These are phyloP conservation scores for Coniophora puteana DNA, from an alignment of 1,284 basidiomycete species.

Conservation along the genomic window DNA sequence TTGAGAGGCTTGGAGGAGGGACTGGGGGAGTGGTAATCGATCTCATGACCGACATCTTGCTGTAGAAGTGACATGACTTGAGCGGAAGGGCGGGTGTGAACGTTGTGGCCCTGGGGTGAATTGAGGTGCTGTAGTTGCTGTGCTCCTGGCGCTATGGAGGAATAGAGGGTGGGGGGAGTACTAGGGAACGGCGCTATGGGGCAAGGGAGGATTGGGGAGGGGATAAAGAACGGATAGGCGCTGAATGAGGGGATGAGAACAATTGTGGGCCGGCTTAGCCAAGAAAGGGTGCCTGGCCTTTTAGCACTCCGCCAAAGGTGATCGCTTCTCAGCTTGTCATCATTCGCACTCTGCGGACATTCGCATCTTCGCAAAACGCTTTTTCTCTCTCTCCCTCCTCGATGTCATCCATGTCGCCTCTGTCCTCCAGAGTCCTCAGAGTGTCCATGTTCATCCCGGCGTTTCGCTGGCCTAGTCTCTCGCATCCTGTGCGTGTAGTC, in stretches of 20 bases:
- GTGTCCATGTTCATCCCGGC: no score
- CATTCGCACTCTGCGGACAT: no score
- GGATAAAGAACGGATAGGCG: constrained; percentile 14
- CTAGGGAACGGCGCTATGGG: constrained; percentile 1
- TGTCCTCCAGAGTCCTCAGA: no score
- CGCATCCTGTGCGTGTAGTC: no score
- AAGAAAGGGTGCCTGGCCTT: constrained; percentile 19
- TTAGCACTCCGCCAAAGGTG: constrained; percentile 27
- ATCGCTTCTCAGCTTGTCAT: no score
- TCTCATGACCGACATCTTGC: constrained; percentile 21
- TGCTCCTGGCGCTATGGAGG: no score
- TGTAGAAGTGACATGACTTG: constrained; percentile 24
- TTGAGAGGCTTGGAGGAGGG: constrained; percentile 25
- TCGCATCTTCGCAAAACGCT: no score
- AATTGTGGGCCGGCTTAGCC: constrained; percentile 21
- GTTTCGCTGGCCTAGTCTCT: no score
- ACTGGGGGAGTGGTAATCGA: constrained; percentile 22
- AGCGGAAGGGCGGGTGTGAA: neutral
- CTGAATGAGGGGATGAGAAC: constrained; percentile 16
- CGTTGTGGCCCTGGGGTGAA: no score
- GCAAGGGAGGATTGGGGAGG: constrained; percentile 1
- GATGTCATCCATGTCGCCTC: no score
- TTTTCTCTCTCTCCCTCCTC: no score
- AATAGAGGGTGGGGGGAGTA: neutral
- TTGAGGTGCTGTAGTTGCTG: no score